Base-by-base conservation (phyloP, 345 rosid genomes). In the Luvunga scandens region DNA sequence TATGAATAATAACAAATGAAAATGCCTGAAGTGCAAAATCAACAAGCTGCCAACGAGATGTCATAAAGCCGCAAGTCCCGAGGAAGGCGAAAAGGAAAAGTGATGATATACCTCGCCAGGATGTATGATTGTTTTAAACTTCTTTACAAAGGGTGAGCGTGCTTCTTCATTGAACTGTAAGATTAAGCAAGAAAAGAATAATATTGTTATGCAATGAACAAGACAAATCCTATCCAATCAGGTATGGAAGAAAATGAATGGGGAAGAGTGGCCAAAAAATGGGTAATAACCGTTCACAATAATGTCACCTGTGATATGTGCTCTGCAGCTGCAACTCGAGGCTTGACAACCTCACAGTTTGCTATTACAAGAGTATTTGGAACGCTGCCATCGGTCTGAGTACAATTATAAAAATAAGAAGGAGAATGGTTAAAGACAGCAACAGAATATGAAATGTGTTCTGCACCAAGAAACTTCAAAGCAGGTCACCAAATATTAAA, bases 351-450 rank as follows among this genome's bases (percentile, higher is more conserved):
- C 84, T 91, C 94, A 34, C 93, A 91, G 77, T 90, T 93, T 10
- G 96, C 94, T 72, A 93, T 91, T 62, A 91, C 96, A 69, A 93
- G 87, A 22, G 98, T 93, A 84, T 93, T 93, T 73, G 98, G 98
- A 56, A 91, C 94, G 82, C 90, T 93, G 45, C 94, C 91, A 86
- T 93, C 98, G 62, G 96, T 91, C 98, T 91, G 83, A 60, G 59
- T 60, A 53, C 36, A 79, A 22, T 66, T 42, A 19, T 7, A 62
- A 31, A 14, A 64, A 50, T 22, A 22, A 14, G 25, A 71, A 55
- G 62, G 4, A 72, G 24, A 25, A 45, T 13, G 50, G 18, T n/a
- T 27, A 34, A 25, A 31, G 16, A 56, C 50, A 9, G 9, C n/a
- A 38, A 2, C 21, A 61, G 18, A 57, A 25, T 10, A 65, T 8